Evolutionary conservation across 2,329 filamentous ascomycete species (phyloP).

Genomic region (Hypoxylon sp.): DNA sequence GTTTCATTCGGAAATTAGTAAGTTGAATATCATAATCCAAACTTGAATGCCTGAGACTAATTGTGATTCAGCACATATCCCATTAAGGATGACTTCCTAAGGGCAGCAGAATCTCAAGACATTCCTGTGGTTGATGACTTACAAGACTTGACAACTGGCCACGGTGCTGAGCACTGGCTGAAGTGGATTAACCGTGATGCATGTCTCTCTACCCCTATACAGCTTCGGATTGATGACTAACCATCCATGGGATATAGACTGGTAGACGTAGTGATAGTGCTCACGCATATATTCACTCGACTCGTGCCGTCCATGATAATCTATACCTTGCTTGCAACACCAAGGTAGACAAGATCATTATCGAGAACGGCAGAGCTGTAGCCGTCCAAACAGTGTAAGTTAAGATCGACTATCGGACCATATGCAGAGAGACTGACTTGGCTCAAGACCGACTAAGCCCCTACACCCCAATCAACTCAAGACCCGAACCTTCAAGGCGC

Average conservation of each 20-base stretch:
- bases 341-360: conserved; percentile 82
- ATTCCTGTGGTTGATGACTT: conserved; percentile 82
- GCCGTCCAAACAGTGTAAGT: conserved; percentile 75
- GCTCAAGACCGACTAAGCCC: conserved; percentile 72
- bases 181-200: conserved; percentile 85
- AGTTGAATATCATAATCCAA: conserved; percentile 25
- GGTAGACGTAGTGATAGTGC: conserved; percentile 83
- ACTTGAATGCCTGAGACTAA: conserved; percentile 39
- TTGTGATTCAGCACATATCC: conserved; percentile 72
- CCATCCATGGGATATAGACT: conserved; percentile 58
- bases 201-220: conserved; percentile 41
- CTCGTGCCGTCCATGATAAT: conserved; percentile 77
- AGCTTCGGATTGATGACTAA: conserved; percentile 21
- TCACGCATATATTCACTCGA: conserved; percentile 84
- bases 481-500: conserved; percentile 72
- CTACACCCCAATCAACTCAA: conserved; percentile 69
- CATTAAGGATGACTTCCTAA: conserved; percentile 84
- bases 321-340: conserved; percentile 81
- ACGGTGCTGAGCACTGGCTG: conserved; percentile 85
- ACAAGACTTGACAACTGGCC: conserved; percentile 77
- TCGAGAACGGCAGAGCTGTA: conserved; percentile 79
- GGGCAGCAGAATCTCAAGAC: conserved; percentile 79
- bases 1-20: conserved; percentile 83
- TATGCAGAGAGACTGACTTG: conserved; percentile 30
- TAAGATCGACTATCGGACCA: conserved; percentile 47